A percentile compares a stretch with the other conserved stretches of the same genome.
Conservation (phyloP, 2,329 filamentous ascomycete genomes). For the Aureobasidium lini region DNA sequence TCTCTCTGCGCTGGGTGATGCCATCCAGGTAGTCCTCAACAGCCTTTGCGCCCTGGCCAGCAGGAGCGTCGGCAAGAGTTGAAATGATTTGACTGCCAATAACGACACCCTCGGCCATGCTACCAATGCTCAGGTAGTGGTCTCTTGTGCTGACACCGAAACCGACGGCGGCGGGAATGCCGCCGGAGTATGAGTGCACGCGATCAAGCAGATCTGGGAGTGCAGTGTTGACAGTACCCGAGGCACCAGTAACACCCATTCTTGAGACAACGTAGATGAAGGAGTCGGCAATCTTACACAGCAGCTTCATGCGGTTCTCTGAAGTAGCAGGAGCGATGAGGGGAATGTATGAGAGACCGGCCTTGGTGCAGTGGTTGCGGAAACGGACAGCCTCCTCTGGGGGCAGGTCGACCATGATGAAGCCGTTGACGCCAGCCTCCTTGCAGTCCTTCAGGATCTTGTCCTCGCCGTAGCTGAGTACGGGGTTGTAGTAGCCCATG, state of each 20-base stretch:
- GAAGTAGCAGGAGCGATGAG: slow-evolving; percentile 91
- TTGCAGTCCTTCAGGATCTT: slow-evolving; percentile 76
- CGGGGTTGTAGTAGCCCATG: slow-evolving; percentile 99
- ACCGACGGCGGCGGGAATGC: slow-evolving; percentile 83
- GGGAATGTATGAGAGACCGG: slow-evolving; percentile 88
- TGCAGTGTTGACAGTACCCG: slow-evolving; percentile 70
- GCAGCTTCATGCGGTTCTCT: slow-evolving; percentile 84
- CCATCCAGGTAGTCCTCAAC: slow-evolving; percentile 83
- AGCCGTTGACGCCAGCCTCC: slow-evolving; percentile 82
- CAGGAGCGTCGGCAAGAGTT: slow-evolving; percentile 61
- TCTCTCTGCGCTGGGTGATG: slow-evolving; percentile 46
- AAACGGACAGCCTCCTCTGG: slow-evolving; percentile 94
- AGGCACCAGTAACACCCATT: slow-evolving; percentile 92
- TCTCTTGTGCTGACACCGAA: slow-evolving; percentile 95
- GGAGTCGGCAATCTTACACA: slow-evolving; percentile 94
- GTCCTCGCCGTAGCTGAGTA: slow-evolving; percentile 91
- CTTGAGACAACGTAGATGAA: slow-evolving; percentile 98
- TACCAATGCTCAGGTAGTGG: slow-evolving; percentile 79
- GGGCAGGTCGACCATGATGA: slow-evolving; percentile 92
- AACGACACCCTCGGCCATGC: slow-evolving; percentile 86
- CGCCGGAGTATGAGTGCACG: slow-evolving; percentile 87
- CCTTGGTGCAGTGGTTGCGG: slow-evolving; percentile 71
- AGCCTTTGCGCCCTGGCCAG: slow-evolving; percentile 59
- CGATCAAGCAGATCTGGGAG: slow-evolving; percentile 74
- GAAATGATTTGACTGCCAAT: slow-evolving; percentile 94